Percentiles rank a stretch among this genome's conserved stretches.
These are phyloP conservation scores for Xylaria sp. DNA, from an alignment of 2,329 filamentous ascomycete genomes.

Conservation along the genomic window DNA sequence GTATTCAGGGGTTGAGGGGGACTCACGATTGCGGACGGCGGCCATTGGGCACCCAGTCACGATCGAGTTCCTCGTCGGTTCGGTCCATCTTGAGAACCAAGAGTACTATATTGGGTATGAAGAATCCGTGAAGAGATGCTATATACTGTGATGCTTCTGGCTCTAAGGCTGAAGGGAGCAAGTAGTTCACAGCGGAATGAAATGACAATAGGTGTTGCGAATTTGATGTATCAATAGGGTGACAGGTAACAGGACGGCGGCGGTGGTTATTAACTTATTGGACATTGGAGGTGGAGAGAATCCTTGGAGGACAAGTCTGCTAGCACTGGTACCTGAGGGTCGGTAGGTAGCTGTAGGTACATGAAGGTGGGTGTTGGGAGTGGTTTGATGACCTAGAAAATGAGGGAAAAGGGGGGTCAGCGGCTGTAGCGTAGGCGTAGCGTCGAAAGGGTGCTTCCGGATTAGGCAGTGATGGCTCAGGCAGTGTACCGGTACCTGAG, in stretches of 20 bases:
- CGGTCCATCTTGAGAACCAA: conserved; percentile 48
- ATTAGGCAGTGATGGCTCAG: conserved; percentile 27
- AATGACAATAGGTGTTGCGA: conserved; percentile 25
- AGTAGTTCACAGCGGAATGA: conserved; percentile 18
- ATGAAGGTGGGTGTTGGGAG: conserved; percentile 24
- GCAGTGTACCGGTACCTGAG: conserved; percentile 16
- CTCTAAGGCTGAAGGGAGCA: conserved; percentile 10
- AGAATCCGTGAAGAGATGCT: background rate
- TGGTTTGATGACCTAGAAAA: conserved; percentile 35
- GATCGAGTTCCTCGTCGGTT: conserved; percentile 77
- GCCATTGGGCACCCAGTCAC: conserved; percentile 82
- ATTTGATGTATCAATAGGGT: conserved; percentile 34
- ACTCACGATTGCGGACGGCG: conserved; percentile 86
- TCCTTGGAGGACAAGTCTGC: conserved; percentile 24
- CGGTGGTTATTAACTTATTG: conserved; percentile 37
- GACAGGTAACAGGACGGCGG: conserved; percentile 27
- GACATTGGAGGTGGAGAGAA: conserved; percentile 37
- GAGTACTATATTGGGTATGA: background rate
- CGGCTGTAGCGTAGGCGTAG: conserved; percentile 33
- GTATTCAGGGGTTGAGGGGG: conserved; percentile 40
- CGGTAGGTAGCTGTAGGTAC: conserved; percentile 13
- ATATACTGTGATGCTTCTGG: conserved; percentile 3
- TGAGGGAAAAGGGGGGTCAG: conserved; percentile 43
- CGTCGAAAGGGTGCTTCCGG: conserved; percentile 35
- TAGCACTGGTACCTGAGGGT: background rate